Percentiles rank a stretch among this genome's conserved stretches.
Conservation (phyloP, 2,329 filamentous ascomycete species). For the Alternaria sp. region DNA sequence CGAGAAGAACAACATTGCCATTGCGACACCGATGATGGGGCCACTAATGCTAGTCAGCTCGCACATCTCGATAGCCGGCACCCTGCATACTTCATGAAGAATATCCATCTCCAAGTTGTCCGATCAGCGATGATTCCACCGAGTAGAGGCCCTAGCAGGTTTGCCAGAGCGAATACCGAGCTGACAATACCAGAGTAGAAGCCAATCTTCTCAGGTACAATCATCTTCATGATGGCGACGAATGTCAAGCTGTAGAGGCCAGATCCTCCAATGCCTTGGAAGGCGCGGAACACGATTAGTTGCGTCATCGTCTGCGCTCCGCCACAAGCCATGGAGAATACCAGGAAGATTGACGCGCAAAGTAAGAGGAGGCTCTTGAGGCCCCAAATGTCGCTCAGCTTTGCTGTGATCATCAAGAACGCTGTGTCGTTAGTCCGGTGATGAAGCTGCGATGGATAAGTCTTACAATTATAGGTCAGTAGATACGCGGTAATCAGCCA, state of each 20-base stretch:
- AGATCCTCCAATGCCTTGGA: slow-evolving; percentile 57
- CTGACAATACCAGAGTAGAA: slow-evolving; percentile 45
- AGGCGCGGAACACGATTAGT: slow-evolving; percentile 46
- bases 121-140: slow-evolving; percentile 53
- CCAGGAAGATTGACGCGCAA: slow-evolving; percentile 33
- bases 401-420: slow-evolving; percentile 45
- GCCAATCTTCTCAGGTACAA: slow-evolving; percentile 39
- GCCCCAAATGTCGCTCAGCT: slow-evolving; percentile 42
- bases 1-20: slow-evolving; percentile 31
- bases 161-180: slow-evolving; percentile 51
- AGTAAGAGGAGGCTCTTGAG: slow-evolving; percentile 30
- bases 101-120: slow-evolving; percentile 57
- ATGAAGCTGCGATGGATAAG: no score
- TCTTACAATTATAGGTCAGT: neutral
- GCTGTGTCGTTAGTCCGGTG: slow-evolving; percentile 17
- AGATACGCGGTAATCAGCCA: slow-evolving; percentile 35
- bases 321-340: slow-evolving; percentile 43
- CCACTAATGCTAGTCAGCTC: slow-evolving; percentile 21
- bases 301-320: neutral
- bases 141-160: slow-evolving; percentile 53
- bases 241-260: slow-evolving; percentile 56
- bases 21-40: slow-evolving; percentile 32
- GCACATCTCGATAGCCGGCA: neutral
- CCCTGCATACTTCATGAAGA: slow-evolving; percentile 54
- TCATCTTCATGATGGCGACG: slow-evolving; percentile 39